Base-by-base conservation (phyloP, 108 stramenopile genomes). In the Cyclotella kingstonii region DNA sequence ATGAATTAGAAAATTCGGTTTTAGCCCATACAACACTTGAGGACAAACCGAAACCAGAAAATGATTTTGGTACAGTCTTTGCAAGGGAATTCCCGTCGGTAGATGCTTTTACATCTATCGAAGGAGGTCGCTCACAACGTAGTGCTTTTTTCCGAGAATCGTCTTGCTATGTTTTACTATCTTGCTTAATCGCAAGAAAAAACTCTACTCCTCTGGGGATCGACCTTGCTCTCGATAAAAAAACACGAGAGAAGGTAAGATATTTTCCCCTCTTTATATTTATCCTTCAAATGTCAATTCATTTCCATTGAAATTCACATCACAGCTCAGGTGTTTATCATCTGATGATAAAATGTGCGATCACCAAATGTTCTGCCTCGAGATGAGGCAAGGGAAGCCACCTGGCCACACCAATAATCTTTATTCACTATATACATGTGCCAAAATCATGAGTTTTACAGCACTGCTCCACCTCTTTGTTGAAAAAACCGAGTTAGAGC, bases 381-480 rank as follows among this genome's bases (percentile, higher is more conserved):
- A 64, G 26, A 38, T 8, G 27, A 73, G 26, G 50, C 22, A 2
- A 31, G 71, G 63, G 29, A 43, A 55, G 11, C 28, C 57, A 1
- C 58, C 71, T 15, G 23, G 26, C 30, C 46, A 58, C 27, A 60
- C 56, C 12, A 14, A 42, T 51, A 73, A 66, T 34, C 25, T 73
- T 8, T 45, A 39, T 41, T 51, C 58, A 4, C 49, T 73, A n/a
- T 54, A 53, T 40, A 54, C 51, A 22, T 54, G 64, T 25, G 48
- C 73, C 11, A 73, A 73, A 38, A 25, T 60, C 22, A 40, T 73
- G 53, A 40, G 41, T 29, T 51, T 66, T 36, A 39, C 44, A 3
- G 26, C 59, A 31, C 34, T 60, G 4, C 52, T 73, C 14, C 63
- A 66, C 39, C 63, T 73, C n/a, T 66, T 38, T 22, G 44, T 60